Base-by-base conservation (phyloP, 1,284 basidiomycete genomes). In the Hemileia vastatrix region DNA sequence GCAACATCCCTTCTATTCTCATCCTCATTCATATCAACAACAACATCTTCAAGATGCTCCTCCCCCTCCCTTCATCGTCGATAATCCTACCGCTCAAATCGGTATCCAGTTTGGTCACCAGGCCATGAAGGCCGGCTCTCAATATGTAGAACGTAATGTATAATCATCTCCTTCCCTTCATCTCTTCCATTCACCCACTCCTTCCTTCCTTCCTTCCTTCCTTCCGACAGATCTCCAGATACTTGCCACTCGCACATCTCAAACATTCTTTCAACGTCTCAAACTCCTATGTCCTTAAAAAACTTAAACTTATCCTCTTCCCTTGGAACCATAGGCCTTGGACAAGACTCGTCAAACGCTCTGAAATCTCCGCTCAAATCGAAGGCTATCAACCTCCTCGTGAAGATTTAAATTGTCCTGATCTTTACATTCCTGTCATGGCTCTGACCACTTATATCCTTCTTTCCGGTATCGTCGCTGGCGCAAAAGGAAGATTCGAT, bases 191-290 rank as follows among this genome's bases (percentile, higher is more conserved):
- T n/a, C n/a, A n/a, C n/a, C n/a, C n/a, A n/a, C n/a, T n/a, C n/a
- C n/a, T n/a, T n/a, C n/a, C n/a, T 18, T 48, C 24, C 18, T 18
- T 54, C 27, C 6, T 36, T 54, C n/a, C 23, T 6, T 55, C 31
- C 19, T n/a, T 32, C 47, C 51, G 65, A 4, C 67, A 93, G 90
- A 85, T 93, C 68, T 86, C 86, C 11, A 83, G 86, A 6, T 77
- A 80, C 54, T 80, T 90, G 57, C 90, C 90, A 1, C 78, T 86
- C 15, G 81, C 84, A 13, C 81, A 86, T 44, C 80, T 97, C 64
- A 96, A 96, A 75, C 87, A 92, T 72, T 88, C 91, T 72, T 97
- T 97, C 78, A 92, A 96, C 75, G 95, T 98, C 13, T 93, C 90
- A 21, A 97, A 96, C 76, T 87, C 85, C 1, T 98, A 98, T 75